Evolutionary conservation across 495 filamentous ascomycete genomes (phyloP).

Genomic region (Xylaria scruposa): DNA sequence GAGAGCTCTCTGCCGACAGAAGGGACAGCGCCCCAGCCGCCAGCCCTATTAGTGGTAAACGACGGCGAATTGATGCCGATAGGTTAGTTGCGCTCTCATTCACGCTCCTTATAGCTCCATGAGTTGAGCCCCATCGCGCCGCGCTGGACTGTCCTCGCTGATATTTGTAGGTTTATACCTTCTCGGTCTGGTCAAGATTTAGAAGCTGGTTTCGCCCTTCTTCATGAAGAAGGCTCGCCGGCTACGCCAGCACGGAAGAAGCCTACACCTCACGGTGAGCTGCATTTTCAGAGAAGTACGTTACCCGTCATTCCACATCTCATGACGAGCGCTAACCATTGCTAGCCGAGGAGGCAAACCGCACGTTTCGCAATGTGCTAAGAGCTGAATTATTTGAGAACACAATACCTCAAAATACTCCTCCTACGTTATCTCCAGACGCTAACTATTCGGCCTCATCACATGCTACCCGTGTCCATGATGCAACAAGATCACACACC

Average conservation of each 20-base stretch:
- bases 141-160: slow-evolving; percentile 25
- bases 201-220: slow-evolving; percentile 85
- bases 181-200: slow-evolving; percentile 92
- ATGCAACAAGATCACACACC: slow-evolving; percentile 78
- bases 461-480: slow-evolving; percentile 64
- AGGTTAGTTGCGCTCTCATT: slow-evolving; percentile 54
- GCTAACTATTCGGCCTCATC: slow-evolving; percentile 59
- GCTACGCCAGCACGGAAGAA: slow-evolving; percentile 88
- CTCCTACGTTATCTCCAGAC: slow-evolving; percentile 70
- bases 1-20: slow-evolving; percentile 42
- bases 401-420: slow-evolving; percentile 81
- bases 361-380: slow-evolving; percentile 86
- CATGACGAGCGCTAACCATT: slow-evolving; percentile 47
- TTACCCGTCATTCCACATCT: slow-evolving; percentile 18
- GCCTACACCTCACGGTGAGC: slow-evolving; percentile 85
- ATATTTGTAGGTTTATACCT: slow-evolving; percentile 81
- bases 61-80: slow-evolving; percentile 84
- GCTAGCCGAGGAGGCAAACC: slow-evolving; percentile 92
- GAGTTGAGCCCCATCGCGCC: slow-evolving; percentile 5
- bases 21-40: slow-evolving; percentile 74
- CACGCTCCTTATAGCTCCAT: not conserved
- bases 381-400: slow-evolving; percentile 90
- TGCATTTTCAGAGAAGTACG: slow-evolving; percentile 93
- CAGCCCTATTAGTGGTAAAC: slow-evolving; percentile 85
- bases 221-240: slow-evolving; percentile 90